phyloP scores from a whole-genome alignment of 768 basidiomycete species.

The Suillus alpinus region DNA sequence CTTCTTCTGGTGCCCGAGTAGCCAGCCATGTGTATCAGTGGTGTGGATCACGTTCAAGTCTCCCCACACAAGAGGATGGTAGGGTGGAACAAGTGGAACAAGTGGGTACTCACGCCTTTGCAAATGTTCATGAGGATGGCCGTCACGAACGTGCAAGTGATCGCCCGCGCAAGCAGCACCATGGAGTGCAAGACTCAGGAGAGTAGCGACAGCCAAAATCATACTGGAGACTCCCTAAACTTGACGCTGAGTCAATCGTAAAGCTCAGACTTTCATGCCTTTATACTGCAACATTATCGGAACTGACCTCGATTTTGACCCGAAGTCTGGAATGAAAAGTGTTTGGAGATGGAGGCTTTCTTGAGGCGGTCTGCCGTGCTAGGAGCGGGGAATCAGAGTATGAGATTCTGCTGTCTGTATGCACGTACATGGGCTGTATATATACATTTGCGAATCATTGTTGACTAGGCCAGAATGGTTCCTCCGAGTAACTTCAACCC shows the following conservation, averaged over 20 bases:
- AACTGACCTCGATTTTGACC: no score
- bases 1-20: conserved; percentile 79
- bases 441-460: no score
- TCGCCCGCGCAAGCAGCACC: conserved; percentile 17
- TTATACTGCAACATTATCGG: neutral
- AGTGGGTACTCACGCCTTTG: conserved; percentile 38
- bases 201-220: conserved; percentile 12
- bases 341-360: no score
- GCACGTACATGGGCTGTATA: no score
- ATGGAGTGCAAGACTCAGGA: conserved; percentile 13
- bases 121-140: conserved; percentile 30
- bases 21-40: conserved; percentile 81
- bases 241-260: neutral
- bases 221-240: neutral
- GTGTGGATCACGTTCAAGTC: conserved; percentile 87
- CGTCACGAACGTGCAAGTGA: conserved; percentile 17
- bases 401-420: no score
- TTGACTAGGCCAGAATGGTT: no score
- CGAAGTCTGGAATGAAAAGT: no score
- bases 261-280: neutral
- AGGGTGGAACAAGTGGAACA: conserved; percentile 50
- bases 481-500: no score
- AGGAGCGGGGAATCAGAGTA: no score
- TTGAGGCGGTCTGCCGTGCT: no score
- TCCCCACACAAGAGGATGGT: conserved; percentile 75